Base-by-base conservation (phyloP, 495 filamentous ascomycete genomes). In the Pseudomonodictys pantanalensis region DNA sequence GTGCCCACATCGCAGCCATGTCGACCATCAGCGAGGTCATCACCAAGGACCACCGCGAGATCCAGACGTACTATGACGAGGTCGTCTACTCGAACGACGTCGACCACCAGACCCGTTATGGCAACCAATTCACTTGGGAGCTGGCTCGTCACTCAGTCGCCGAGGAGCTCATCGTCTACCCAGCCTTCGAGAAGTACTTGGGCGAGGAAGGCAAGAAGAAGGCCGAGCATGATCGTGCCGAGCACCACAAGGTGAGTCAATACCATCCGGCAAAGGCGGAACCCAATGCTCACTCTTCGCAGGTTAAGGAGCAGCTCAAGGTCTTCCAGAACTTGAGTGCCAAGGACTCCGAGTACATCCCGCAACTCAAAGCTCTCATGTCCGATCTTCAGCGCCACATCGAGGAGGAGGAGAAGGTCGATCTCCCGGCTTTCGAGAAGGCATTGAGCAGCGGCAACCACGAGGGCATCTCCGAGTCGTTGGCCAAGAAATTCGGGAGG, bases 41-140 rank as follows among this genome's bases (percentile, higher is more conserved):
- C 69, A 80, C 76, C 48, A 67, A 79, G 47, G 87, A 91, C 68
- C 86, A 90, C 69, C 73, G 74, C 9, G 79, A 86, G 64, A 73
- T 89, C 23, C 76, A 87, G 60, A 47, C 70, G 1, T 83, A 79
- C 68, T 83, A 85, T 67, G 70, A 81, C 45, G 77, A 82, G 7
- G 83, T 89, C 56, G 60, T 83, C 42, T 70, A 72, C 42, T 65
- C 81, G 9, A 70, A 64, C 2, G 74, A 81, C 33, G 58, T 70
- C 20, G 78, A 84, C 49, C 73, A 78, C 5, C 78, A 78, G 62
- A 71, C 65, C 1, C 71, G 77, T 15, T 89, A 73, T 71, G 80
- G 83, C 68, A 89, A 89, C 53, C 79, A 81, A 46, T 86, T 89
- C 55, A 81, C 83, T 28, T 90, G 86, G 87, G 83, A 85, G 63